Conservation (phyloP, 2,329 filamentous ascomycete species). For the Penicillium sp. region DNA sequence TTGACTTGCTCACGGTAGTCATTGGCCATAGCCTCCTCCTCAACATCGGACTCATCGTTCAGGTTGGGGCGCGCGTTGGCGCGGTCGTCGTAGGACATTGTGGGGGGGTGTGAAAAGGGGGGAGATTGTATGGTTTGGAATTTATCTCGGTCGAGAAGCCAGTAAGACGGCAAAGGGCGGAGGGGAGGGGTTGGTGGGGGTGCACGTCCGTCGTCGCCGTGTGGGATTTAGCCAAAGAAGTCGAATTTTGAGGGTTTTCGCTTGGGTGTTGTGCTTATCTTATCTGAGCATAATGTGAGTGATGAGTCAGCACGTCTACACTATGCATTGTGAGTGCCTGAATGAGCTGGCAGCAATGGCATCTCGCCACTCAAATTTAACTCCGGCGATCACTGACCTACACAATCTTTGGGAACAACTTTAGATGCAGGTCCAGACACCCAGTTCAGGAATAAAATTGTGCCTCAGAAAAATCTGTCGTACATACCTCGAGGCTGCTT, state of each 20-base stretch:
- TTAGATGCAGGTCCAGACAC: background rate
- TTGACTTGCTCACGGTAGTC: slow-evolving; percentile 96
- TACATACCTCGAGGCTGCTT: too few relatives aligned
- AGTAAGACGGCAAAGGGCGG: slow-evolving; percentile 21
- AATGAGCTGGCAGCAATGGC: background rate
- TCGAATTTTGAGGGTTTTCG: slow-evolving; percentile 49
- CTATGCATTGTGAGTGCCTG: background rate
- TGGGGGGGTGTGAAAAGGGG: slow-evolving; percentile 21
- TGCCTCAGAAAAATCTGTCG: too few relatives aligned
- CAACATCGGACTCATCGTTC: slow-evolving; percentile 85
- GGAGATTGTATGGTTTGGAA: slow-evolving; percentile 8
- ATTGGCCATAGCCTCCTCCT: slow-evolving; percentile 92
- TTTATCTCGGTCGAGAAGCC: slow-evolving; percentile 14
- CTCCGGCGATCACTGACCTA: background rate
- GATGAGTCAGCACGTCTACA: slow-evolving; percentile 31
- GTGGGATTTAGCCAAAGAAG: slow-evolving; percentile 38
- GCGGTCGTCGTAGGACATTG: slow-evolving; percentile 48
- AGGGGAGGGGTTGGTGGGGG: slow-evolving; percentile 20
- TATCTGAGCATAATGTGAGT: slow-evolving; percentile 34
- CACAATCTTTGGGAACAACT: background rate
- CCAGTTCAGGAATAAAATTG: too few relatives aligned
- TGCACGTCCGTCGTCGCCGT: slow-evolving; percentile 34
- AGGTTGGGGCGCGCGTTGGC: slow-evolving; percentile 43
- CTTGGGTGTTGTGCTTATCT: slow-evolving; percentile 47
- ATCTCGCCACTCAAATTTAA: background rate